A percentile compares a stretch with the other conserved stretches of the same genome.
Conservation (phyloP, 2,329 filamentous ascomycete genomes). For the Setomelanomma holmii region DNA sequence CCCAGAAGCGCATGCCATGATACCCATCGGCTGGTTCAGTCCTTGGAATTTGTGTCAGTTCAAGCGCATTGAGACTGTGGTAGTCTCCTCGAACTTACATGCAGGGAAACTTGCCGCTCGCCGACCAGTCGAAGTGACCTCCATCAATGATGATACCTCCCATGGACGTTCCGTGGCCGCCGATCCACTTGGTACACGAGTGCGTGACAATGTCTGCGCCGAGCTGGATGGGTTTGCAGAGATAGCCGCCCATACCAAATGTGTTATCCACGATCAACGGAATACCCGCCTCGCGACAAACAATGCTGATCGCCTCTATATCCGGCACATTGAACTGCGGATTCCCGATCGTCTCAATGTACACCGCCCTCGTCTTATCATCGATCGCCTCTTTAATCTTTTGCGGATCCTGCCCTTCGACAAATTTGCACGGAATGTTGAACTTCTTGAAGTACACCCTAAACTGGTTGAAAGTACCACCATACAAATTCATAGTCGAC, state of each 20-base stretch:
- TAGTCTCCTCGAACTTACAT: constrained; percentile 11
- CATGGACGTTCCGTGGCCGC: constrained; percentile 38
- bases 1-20: constrained; percentile 34
- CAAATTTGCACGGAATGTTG: constrained; percentile 49
- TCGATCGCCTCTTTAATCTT: constrained; percentile 23
- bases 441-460: constrained; percentile 49
- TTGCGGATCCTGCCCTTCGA: constrained; percentile 37
- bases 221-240: constrained; percentile 24
- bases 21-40: constrained; percentile 30
- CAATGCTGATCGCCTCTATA: constrained; percentile 22
- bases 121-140: constrained; percentile 35
- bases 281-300: constrained; percentile 26
- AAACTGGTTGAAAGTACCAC: constrained; percentile 50
- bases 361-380: constrained; percentile 27
- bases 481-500: constrained; percentile 48
- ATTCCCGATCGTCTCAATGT: constrained; percentile 34
- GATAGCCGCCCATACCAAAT: constrained; percentile 33
- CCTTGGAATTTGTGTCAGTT: neutral
- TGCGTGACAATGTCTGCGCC: constrained; percentile 38
- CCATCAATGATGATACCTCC: constrained; percentile 37
- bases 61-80: neutral
- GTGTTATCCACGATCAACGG: constrained; percentile 37
- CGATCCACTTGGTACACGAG: constrained; percentile 40
- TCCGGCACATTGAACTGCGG: constrained; percentile 31
- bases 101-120: constrained; percentile 26